phyloP scores from a whole-genome alignment of 208 protist species.

The Acanthamoeba lenticulata region DNA sequence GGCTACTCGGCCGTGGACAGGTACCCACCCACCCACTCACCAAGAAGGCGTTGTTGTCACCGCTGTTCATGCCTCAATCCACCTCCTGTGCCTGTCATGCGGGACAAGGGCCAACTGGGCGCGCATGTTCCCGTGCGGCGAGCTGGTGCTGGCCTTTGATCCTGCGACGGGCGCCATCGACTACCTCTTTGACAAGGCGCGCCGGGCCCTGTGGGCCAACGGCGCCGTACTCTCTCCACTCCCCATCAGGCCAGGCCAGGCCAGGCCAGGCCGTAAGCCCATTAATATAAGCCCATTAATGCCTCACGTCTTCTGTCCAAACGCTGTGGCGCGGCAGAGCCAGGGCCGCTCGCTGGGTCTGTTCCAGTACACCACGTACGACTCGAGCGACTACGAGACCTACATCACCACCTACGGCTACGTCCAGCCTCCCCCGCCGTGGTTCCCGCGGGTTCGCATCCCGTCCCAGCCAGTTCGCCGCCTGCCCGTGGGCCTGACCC shows the following conservation, averaged over 20 bases:
- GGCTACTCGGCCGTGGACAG: not conserved
- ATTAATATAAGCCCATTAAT: too few species aligned
- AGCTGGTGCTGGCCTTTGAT: not conserved
- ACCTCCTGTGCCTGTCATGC: too few species aligned
- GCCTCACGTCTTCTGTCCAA: too few species aligned
- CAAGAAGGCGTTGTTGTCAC: not conserved
- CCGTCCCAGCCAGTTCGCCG: too few species aligned
- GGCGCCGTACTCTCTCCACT: not conserved
- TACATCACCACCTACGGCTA: conserved; percentile 5
- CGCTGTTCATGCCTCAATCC: too few species aligned
- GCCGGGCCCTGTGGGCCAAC: not conserved
- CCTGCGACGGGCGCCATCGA: not conserved
- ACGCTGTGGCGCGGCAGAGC: too few species aligned
- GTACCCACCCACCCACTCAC: not conserved
- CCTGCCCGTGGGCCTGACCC: not conserved
- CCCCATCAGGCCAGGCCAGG: too few species aligned
- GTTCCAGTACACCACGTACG: not conserved
- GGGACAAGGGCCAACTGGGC: not conserved
- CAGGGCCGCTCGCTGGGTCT: not conserved
- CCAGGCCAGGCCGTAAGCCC: too few species aligned
- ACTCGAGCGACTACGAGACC: not conserved
- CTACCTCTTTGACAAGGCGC: not conserved
- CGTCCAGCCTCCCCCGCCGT: not conserved
- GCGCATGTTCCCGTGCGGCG: not conserved
- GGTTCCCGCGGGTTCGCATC: not conserved